Evolutionary conservation across 176 grass and related monocot species (phyloP), one percentile per base, ranked within the genome.

Genomic region (Rhynchospora breviuscula): DNA sequence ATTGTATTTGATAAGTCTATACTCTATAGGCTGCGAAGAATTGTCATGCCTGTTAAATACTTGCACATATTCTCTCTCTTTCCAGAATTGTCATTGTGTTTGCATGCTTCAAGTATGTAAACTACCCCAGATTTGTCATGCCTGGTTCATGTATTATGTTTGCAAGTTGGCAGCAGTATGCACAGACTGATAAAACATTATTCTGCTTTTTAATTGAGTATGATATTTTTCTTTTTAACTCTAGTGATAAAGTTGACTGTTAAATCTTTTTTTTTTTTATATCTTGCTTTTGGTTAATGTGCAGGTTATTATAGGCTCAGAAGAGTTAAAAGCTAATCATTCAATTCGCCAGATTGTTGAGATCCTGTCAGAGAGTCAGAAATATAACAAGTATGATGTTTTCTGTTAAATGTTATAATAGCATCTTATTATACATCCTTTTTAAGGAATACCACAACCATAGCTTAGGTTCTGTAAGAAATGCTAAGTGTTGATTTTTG

Each of bases 241-340:
- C 44, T 48, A 3, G 29, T 25, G 21, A 52, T 51, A 45, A 49
- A 52, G n/a, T 21, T 12, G 3, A 10, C 8, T 21, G 0, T 43
- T 49, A 47, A 8, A 82, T 82, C 12, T 82, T 21, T 10, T 11
- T 25, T 53, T 10, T 11, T 25, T 53, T 17, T 4, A 82, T 66
- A 7, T 68, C 47, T 82, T 82, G 51, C 6, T 14, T 82, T 25
- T 15, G 25, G 67, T 3, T 48, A 68, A 61, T 84, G 56, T 88
- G 54, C 86, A 96, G 97, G 91, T 93, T 46, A 93, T 86, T 85
- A 99, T 99, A 79, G 93, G 97, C 90, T 99, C 97, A 79, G 86
- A 93, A 87, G 93, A 93, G 5, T 85, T 99, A 91, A 99, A 99
- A 90, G 97, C 93, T 81, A 99, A 99, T 93, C 93, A 99, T 85